Evolutionary conservation across 169 alveolate genomes (phyloP), one percentile per base, ranked within the genome.

Genomic region (Hepatocystis sp.): DNA sequence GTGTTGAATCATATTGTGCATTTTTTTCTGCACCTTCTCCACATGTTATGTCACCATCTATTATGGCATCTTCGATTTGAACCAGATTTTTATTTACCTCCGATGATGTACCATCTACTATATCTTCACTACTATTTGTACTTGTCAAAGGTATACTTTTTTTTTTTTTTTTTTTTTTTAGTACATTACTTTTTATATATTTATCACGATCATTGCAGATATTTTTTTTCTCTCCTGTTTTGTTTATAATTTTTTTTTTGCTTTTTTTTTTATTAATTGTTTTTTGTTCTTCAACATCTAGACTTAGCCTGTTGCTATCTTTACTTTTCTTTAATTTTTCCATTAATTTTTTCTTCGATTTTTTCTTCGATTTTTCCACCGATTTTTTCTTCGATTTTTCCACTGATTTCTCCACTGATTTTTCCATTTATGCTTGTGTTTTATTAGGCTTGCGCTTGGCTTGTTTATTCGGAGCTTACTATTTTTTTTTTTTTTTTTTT

Each of bases 131-230:
- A 28, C 19, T 39, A 23, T 65, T 19, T 0, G 23, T 42, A 47
- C 4, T 30, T 51, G 25, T 49, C 64, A 8, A 25, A 13, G 0
- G 19, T 27, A 13, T 21, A 21, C 63, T 11, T 3, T 27, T 23
- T 39, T 55, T 25, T 51, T 36, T 39, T 36, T 30, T 25, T 67
- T 27, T 67, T 51, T 25, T 5, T 32, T 34, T 15, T 34, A 23
- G 17, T n/a, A 21, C 42, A 19, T 25, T 49, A 30, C 34, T 25
- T 21, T n/a, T n/a, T n/a, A 55, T 53, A 53, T 23, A 53, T 0
- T 4, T 5, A 13, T 53, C 36, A n/a, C 19, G 4, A 1, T 51
- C 63, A 34, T 51, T 34, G 30, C 5, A 28, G 4, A 7, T 39
- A 19, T 2, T 15, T 3, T 23, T 1, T 2, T 52, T 39, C 36